Conservation (phyloP, 169 alveolate species). For the Toxoplasma gondii region DNA sequence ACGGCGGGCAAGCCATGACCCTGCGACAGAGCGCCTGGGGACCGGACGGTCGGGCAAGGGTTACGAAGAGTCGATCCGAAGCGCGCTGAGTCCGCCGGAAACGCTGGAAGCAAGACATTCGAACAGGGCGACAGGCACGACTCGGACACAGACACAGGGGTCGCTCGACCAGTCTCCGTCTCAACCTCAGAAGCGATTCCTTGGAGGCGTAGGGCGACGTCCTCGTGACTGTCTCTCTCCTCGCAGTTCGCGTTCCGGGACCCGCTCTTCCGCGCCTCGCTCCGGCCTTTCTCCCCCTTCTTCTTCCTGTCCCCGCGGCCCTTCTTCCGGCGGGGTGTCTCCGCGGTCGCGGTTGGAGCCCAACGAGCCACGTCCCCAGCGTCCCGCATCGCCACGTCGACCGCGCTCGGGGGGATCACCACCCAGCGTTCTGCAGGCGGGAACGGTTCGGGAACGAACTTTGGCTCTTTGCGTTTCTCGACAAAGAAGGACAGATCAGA, state of each 20-base stretch:
- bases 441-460: not conserved
- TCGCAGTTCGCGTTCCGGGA: not conserved
- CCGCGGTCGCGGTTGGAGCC: not conserved
- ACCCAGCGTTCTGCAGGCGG: conserved; percentile 19
- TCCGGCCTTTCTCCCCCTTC: not conserved
- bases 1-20: too few species aligned
- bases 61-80: too few species aligned
- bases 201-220: too few species aligned
- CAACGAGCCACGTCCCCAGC: not conserved
- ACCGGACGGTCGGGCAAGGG: too few species aligned
- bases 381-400: not conserved
- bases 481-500: not conserved
- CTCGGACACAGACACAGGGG: too few species aligned
- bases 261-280: not conserved
- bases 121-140: too few species aligned
- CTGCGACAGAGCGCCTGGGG: too few species aligned
- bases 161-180: too few species aligned
- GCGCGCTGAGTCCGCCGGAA: too few species aligned
- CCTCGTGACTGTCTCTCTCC: too few species aligned
- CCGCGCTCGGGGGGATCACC: not conserved
- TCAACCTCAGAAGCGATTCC: too few species aligned
- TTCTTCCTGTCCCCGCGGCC: not conserved
- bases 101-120: too few species aligned
- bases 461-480: not conserved
- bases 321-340: not conserved